Conservation (phyloP, 139 green algal species). For the Auxenochlorella pyrenoidosa region DNA sequence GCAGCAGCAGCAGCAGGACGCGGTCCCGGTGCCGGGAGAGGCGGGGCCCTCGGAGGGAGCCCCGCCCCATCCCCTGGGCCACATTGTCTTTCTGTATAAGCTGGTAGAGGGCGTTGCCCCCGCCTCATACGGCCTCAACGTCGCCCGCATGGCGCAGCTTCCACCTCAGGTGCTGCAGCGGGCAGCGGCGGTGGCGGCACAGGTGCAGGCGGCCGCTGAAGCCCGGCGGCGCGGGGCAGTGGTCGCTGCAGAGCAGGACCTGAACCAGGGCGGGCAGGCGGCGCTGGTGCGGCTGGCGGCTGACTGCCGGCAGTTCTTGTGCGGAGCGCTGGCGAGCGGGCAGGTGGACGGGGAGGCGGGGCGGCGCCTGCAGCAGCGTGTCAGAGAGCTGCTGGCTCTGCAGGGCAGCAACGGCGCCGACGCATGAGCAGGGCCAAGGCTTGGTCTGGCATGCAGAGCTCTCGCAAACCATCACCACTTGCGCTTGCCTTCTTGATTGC, state of each 20-base stretch:
- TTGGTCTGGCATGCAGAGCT: too few species aligned
- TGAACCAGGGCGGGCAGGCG: not conserved
- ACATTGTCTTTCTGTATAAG: conserved; percentile 92
- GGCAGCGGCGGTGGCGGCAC: conserved; percentile 37
- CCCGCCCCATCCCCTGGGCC: not conserved
- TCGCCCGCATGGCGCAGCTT: conserved; percentile 85
- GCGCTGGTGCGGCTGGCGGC: not conserved
- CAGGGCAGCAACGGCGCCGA: not conserved
- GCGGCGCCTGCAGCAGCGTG: conserved; percentile 5
- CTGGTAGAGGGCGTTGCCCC: conserved; percentile 75
- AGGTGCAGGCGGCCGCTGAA: conserved; percentile 12
- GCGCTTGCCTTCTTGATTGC: too few species aligned
- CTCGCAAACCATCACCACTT: too few species aligned
- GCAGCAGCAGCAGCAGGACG: not conserved
- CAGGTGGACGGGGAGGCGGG: not conserved
- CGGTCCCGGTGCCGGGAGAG: not conserved
- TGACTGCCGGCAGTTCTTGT: not conserved
- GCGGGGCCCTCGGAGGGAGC: not conserved
- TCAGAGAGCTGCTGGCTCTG: conserved; percentile 2
- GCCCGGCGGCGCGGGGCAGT: not conserved
- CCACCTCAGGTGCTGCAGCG: conserved; percentile 46
- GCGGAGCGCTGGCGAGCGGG: not conserved
- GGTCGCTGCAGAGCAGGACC: not conserved
- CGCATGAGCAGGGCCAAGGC: too few species aligned
- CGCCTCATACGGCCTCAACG: conserved; percentile 89